phyloP scores from a whole-genome alignment of 257 asterid species.

The Plectranthus barbatus region DNA sequence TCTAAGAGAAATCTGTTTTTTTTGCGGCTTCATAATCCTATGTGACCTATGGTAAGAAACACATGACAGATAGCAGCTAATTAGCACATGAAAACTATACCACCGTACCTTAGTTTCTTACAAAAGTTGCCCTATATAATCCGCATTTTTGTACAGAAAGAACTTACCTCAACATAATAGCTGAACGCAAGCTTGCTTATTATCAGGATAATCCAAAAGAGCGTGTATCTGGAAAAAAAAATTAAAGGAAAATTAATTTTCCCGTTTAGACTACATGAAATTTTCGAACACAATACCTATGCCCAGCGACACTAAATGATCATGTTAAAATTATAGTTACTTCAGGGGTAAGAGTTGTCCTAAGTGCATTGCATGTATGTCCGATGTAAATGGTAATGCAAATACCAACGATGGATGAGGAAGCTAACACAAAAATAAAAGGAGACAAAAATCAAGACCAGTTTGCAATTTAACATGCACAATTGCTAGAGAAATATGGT shows the following conservation, averaged over 20 bases:
- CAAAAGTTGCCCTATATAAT: constrained; percentile 3
- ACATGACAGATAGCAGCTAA: neutral
- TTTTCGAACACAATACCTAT: neutral
- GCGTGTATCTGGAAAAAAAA: constrained; percentile 62
- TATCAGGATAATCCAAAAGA: constrained; percentile 83
- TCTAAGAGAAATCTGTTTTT: no score
- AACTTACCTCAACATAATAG: constrained; percentile 90
- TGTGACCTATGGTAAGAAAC: neutral
- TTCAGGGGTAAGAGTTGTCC: neutral
- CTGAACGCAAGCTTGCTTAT: constrained; percentile 96
- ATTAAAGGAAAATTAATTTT: constrained; percentile 10
- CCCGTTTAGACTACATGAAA: neutral
- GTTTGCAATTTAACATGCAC: constrained; percentile 1
- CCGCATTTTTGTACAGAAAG: neutral
- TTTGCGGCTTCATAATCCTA: constrained; percentile 2
- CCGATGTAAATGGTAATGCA: neutral
- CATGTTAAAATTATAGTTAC: neutral
- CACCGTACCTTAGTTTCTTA: neutral
- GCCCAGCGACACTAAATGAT: neutral
- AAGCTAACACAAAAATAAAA: neutral
- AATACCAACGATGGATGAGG: neutral
- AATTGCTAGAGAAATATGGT: neutral
- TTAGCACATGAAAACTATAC: neutral
- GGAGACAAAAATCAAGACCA: neutral
- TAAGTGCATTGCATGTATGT: neutral